phyloP scores from a whole-genome alignment of 2,329 filamentous ascomycete species.

The Fonsecaea pedrosoi region DNA sequence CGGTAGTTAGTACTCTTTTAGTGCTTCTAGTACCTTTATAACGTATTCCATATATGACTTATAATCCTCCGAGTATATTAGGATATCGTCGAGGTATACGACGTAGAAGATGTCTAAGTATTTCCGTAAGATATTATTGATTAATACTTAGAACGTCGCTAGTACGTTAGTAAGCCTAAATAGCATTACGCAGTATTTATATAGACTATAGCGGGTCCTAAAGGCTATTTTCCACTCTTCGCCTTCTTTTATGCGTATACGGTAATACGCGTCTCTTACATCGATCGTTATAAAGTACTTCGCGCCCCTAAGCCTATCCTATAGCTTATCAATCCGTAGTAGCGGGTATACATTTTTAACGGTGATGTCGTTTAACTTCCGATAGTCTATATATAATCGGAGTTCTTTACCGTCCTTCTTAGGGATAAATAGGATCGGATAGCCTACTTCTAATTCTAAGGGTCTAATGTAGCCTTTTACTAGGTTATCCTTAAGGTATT shows the following conservation, averaged over 20 bases:
- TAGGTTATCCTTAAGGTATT: too few species aligned
- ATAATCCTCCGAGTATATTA: not conserved
- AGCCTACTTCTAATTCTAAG: not conserved
- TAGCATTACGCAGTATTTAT: slow-evolving; percentile 44
- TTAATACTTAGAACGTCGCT: not conserved
- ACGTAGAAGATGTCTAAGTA: slow-evolving; percentile 20
- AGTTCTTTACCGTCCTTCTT: slow-evolving; percentile 26
- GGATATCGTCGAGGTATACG: slow-evolving; percentile 12
- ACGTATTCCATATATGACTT: too few species aligned
- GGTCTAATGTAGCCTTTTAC: not conserved
- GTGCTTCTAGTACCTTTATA: too few species aligned
- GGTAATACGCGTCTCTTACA: slow-evolving; percentile 39
- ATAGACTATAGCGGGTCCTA: slow-evolving; percentile 40
- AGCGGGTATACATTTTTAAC: slow-evolving; percentile 44
- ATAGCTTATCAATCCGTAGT: not conserved
- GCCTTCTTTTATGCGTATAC: slow-evolving; percentile 40
- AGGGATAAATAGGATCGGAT: slow-evolving; percentile 13
- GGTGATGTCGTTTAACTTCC: slow-evolving; percentile 43
- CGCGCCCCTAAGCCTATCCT: too few species aligned
- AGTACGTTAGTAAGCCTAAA: slow-evolving; percentile 41
- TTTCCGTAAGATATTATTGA: not conserved
- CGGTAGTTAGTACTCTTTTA: too few species aligned
- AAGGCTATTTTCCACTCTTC: slow-evolving; percentile 46
- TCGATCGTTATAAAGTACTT: slow-evolving; percentile 36
- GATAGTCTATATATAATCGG: slow-evolving; percentile 44